phyloP scores from a whole-genome alignment of 208 protist genomes.

The Acanthamoeba lenticulata region DNA sequence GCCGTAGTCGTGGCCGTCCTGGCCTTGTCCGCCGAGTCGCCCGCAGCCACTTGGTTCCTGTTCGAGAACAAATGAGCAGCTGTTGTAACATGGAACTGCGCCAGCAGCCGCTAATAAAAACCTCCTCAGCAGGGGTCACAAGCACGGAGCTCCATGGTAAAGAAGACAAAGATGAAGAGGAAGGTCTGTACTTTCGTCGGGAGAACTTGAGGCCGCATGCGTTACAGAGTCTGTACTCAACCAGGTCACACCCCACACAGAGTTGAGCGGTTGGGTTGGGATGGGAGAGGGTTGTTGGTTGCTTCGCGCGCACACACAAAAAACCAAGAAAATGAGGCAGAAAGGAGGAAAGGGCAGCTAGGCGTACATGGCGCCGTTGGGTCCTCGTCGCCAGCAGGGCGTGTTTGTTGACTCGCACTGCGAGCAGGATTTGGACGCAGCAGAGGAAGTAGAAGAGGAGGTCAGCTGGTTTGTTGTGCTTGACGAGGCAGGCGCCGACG shows the following conservation, averaged over 20 bases:
- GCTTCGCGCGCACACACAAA: no score
- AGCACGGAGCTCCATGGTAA: background rate
- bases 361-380: conserved; percentile 1
- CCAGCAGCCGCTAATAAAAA: background rate
- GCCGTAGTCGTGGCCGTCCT: no score
- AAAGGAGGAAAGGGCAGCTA: background rate
- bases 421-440: background rate
- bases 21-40: no score
- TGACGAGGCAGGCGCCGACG: background rate
- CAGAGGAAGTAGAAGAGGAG: background rate
- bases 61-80: no score
- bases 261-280: background rate
- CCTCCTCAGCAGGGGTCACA: background rate
- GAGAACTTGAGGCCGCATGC: conserved; percentile 55
- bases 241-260: no score
- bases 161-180: background rate
- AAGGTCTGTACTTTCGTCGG: background rate
- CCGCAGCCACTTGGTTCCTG: background rate
- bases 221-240: background rate
- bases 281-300: background rate
- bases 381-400: background rate
- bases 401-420: conserved; percentile 18
- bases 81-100: no score
- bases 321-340: background rate
- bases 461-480: background rate